Conservation (phyloP, 2,329 filamentous ascomycete species). For the Colletotrichum australisinense region DNA sequence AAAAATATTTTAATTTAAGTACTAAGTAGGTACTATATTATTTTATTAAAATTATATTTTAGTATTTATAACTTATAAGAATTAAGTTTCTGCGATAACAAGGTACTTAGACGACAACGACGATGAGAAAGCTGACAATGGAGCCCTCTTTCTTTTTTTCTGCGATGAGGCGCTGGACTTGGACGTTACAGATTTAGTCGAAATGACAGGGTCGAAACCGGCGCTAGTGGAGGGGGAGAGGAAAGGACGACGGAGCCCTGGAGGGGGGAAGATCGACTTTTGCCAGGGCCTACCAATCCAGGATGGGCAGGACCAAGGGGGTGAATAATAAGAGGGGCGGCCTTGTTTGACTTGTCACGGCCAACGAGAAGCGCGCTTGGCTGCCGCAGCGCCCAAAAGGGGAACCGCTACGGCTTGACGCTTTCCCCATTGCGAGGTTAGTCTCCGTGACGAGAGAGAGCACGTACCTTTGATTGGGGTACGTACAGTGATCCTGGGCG, state of each 20-base stretch:
- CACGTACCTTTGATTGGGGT: too few relatives aligned
- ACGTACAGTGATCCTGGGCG: neutral
- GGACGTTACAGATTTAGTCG: constrained; percentile 35
- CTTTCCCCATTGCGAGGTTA: constrained; percentile 11
- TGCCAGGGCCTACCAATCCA: too few relatives aligned
- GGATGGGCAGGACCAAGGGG: neutral
- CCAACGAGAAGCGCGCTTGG: constrained; percentile 31
- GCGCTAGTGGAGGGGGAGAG: constrained; percentile 15
- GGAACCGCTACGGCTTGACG: constrained; percentile 29
- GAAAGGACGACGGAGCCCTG: neutral
- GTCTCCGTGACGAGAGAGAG: neutral
- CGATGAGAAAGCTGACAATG: neutral
- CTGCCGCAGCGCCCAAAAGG: constrained; percentile 24
- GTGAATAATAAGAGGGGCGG: neutral
- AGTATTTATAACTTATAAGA: too few relatives aligned
- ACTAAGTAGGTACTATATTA: too few relatives aligned
- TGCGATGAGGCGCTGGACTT: constrained; percentile 9
- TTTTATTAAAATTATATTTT: too few relatives aligned
- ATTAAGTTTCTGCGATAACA: too few relatives aligned
- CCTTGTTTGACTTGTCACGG: constrained; percentile 35
- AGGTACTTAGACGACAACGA: too few relatives aligned
- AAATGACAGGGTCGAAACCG: constrained; percentile 32
- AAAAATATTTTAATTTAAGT: too few relatives aligned
- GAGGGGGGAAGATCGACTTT: constrained; percentile 13
- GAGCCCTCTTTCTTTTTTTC: neutral